These are phyloP conservation scores for Trichoderma simmonsii DNA, from an alignment of 2,329 filamentous ascomycete genomes.

Conservation along the genomic window DNA sequence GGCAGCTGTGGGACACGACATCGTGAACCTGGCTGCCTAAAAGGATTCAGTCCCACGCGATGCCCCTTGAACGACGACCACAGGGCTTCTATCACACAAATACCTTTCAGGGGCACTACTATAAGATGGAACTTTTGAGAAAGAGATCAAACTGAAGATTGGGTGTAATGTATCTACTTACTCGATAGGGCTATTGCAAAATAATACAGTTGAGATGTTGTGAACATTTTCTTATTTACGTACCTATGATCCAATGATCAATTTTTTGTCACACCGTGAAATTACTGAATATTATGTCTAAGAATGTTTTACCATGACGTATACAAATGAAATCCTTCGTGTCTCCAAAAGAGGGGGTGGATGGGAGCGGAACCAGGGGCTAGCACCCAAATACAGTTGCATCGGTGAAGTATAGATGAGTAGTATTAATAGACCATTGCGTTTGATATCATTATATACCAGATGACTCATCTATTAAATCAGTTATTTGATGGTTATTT, in stretches of 20 bases:
- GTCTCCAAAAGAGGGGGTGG: not conserved
- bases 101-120: not conserved
- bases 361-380: not conserved
- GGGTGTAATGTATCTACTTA: not conserved
- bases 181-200: not conserved
- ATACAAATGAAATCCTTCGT: not conserved
- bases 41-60: not conserved
- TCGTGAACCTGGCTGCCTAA: not conserved
- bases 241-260: not conserved
- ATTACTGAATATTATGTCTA: not conserved
- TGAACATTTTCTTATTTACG: not conserved
- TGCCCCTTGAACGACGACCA: not conserved
- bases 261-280: not conserved
- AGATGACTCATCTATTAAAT: not conserved
- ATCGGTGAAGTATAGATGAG: not conserved
- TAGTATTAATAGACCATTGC: not conserved
- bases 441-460: not conserved
- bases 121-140: not conserved
- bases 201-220: not conserved
- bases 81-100: not conserved
- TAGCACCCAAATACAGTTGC: not conserved
- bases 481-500: not conserved
- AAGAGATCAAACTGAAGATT: not conserved
- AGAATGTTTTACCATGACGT: not conserved
- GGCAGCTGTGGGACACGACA: not conserved